phyloP scores from a whole-genome alignment of 345 rosid genomes.

The thale cress (Arabidopsis thaliana) region DNA sequence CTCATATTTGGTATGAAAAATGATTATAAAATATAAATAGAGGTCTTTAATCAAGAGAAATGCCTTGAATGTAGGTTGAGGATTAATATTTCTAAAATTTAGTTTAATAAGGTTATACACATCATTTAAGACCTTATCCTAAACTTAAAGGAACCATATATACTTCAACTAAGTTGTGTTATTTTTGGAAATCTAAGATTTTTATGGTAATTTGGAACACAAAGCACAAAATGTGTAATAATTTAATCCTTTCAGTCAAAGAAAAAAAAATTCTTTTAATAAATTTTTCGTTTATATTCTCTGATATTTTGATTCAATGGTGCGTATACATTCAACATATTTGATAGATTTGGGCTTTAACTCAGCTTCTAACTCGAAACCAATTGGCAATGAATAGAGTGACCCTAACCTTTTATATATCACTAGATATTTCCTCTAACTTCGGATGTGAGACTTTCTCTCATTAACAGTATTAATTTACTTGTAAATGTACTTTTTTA shows the following conservation, averaged over 20 bases:
- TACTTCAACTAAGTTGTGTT: not conserved
- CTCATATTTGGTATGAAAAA: constrained; percentile 71
- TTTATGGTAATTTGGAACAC: not conserved
- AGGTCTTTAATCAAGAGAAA: not conserved
- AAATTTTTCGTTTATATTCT: not conserved
- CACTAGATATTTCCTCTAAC: too few species aligned
- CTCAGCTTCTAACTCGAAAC: too few species aligned
- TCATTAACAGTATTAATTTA: not conserved
- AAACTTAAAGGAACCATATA: too few species aligned
- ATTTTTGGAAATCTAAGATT: not conserved
- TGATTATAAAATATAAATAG: not conserved
- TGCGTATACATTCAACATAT: not conserved
- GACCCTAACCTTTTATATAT: too few species aligned
- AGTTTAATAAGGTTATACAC: too few species aligned
- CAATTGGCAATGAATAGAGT: too few species aligned
- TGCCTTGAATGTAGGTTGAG: not conserved
- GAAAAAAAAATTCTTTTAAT: not conserved
- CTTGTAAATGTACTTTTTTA: not conserved
- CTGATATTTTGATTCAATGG: not conserved
- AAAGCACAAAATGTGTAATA: too few species aligned
- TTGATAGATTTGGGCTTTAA: too few species aligned
- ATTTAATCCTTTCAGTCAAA: too few species aligned
- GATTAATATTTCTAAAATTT: too few species aligned
- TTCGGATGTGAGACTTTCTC: too few species aligned
- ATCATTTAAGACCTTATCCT: too few species aligned